Evolutionary conservation across 2,329 filamentous ascomycete species (phyloP), one percentile per base, ranked within the genome.

Genomic region (Fusarium sp.): DNA sequence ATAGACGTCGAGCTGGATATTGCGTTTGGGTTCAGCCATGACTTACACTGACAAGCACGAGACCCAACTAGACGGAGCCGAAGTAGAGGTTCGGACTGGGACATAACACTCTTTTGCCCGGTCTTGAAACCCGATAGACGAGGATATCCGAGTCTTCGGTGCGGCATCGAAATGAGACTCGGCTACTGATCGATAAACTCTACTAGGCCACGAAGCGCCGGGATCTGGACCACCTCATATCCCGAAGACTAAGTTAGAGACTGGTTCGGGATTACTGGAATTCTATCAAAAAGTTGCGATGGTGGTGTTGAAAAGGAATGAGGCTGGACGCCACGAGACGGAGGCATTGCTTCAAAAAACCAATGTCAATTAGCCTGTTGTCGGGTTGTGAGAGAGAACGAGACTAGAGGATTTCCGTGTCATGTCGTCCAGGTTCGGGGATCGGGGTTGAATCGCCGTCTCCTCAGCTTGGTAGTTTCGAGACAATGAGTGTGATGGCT

Each of bases 251-350:
- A 73, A 63, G 62, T 58, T 34, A 45, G 62, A 34, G 34, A 40
- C 14, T 34, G 62, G 57, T 64, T 50, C 50, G 20, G 54, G 13
- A 29, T 31, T 31, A 64, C 40, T 61, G 71, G 47, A 34, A 61
- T 64, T 62, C 57, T 60, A 24, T 37, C 64, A 68, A 68, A 64
- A 47, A 31, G 38, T 37, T 35, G 27, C 7, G n/a, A 64, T 64
- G 56, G 54, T 62, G 71, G 34, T 65, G n/a, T 42, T 20, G 22
- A 11, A 14, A 69, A 69, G 71, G 71, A 74, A 74, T 74, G 71
- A 13, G 58, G 60, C 42, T 50, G 27, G 52, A 35, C 71, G 71
- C 71, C 71, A 74, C 64, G 6, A 54, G 22, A 11, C 40, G 22
- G 22, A 50, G 38, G 35, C 40, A 59, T 47, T 52, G 24, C 35